Percentiles rank a stretch among this genome's conserved stretches.
Conservation (phyloP, 768 basidiomycete species). For the Boletellus emodensis region DNA sequence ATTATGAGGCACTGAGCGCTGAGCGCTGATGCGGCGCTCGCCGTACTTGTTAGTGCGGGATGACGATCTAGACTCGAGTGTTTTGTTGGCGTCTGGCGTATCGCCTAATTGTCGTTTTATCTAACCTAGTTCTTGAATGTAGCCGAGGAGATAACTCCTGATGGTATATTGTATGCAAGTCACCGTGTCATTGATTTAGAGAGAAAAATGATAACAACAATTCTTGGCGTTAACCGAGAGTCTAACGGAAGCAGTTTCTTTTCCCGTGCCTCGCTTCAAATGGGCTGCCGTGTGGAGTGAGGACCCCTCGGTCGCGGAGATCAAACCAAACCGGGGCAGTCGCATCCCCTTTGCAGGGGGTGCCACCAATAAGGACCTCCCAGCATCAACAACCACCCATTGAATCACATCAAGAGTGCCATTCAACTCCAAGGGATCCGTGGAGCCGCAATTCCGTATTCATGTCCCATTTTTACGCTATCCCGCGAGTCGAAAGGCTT, state of each 20-base stretch:
- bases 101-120: slow-evolving; percentile 24
- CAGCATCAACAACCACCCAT: slow-evolving; percentile 3
- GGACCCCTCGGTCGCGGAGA: slow-evolving; percentile 26
- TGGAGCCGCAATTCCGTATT: slow-evolving; percentile 13
- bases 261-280: slow-evolving; percentile 13
- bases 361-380: neutral
- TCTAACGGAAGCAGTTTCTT: slow-evolving; percentile 28
- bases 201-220: slow-evolving; percentile 2
- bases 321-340: slow-evolving; percentile 18
- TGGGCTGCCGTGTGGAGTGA: slow-evolving; percentile 6
- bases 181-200: neutral
- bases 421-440: slow-evolving; percentile 24
- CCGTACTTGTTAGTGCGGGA: slow-evolving; percentile 1
- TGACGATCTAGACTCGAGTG: slow-evolving; percentile 11
- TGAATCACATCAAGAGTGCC: slow-evolving; percentile 1
- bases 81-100: slow-evolving; percentile 4
- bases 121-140: slow-evolving; percentile 25
- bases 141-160: slow-evolving; percentile 23
- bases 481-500: neutral
- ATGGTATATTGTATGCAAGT: slow-evolving; percentile 17
- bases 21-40: neutral
- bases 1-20: slow-evolving; percentile 21
- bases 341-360: slow-evolving; percentile 1
- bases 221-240: slow-evolving; percentile 19
- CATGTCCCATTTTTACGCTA: slow-evolving; percentile 1